These are phyloP conservation scores for Saccharomycopsis microspora DNA, from an alignment of 805 yeast species.

Conservation along the genomic window DNA sequence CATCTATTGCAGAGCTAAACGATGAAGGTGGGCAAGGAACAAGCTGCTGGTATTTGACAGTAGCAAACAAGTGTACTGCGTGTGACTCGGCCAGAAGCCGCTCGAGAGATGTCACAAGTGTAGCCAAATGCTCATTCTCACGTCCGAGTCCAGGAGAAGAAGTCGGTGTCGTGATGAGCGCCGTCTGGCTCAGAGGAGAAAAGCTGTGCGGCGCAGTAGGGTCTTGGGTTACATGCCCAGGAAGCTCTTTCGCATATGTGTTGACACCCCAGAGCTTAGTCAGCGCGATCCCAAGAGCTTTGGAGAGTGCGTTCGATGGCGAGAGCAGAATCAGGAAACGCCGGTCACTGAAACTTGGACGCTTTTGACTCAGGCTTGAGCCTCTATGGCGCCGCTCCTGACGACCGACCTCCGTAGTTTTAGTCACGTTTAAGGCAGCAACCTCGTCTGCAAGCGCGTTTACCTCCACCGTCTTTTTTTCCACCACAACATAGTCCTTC, in stretches of 20 bases:
- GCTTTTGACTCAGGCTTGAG: slow-evolving; percentile 34
- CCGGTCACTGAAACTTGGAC: slow-evolving; percentile 49
- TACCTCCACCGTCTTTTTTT: slow-evolving; percentile 88
- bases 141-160: not conserved
- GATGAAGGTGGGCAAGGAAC: slow-evolving; percentile 54
- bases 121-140: slow-evolving; percentile 15
- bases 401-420: slow-evolving; percentile 4
- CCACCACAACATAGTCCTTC: slow-evolving; percentile 88
- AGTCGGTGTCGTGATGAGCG: not conserved
- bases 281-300: slow-evolving; percentile 81
- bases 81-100: slow-evolving; percentile 81
- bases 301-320: slow-evolving; percentile 81
- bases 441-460: slow-evolving; percentile 92
- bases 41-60: slow-evolving; percentile 77
- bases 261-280: slow-evolving; percentile 66
- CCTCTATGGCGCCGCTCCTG: slow-evolving; percentile 25
- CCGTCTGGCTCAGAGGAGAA: not conserved
- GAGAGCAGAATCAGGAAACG: slow-evolving; percentile 55
- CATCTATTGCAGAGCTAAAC: slow-evolving; percentile 17
- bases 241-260: slow-evolving; percentile 10
- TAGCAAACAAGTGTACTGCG: slow-evolving; percentile 81
- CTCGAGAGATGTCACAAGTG: slow-evolving; percentile 43
- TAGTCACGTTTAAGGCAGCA: slow-evolving; percentile 39
- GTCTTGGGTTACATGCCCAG: not conserved
- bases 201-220: slow-evolving; percentile 16